Conservation (phyloP, 2,329 filamentous ascomycete genomes). For the Colletotrichum higginsianum region DNA sequence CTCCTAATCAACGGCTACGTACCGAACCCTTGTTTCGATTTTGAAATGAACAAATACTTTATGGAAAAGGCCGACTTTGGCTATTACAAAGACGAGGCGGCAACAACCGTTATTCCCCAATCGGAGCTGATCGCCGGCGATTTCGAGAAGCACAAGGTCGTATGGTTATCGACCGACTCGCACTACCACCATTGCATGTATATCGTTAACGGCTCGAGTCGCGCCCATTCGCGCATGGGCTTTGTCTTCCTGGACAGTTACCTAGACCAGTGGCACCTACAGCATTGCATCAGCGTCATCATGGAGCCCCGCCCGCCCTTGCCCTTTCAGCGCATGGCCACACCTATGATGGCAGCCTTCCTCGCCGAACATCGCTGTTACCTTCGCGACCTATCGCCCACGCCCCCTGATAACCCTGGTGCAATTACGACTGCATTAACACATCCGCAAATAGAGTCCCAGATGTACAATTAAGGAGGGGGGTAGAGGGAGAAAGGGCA, state of each 20-base stretch:
- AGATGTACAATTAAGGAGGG: not conserved
- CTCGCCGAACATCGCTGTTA: not conserved
- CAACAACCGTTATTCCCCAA: not conserved
- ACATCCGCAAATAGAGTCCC: not conserved
- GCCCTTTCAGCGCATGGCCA: not conserved
- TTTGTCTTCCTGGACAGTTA: not conserved
- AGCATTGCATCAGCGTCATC: not conserved
- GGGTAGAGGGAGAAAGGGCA: too few relatives aligned
- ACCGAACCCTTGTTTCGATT: not conserved
- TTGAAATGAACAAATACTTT: not conserved
- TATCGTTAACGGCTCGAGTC: not conserved
- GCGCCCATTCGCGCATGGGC: not conserved
- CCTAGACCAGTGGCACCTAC: not conserved
- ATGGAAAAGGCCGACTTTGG: not conserved
- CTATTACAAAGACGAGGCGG: not conserved
- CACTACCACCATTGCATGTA: not conserved
- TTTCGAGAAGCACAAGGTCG: not conserved
- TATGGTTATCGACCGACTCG: not conserved
- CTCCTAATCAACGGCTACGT: not conserved
- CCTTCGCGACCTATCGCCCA: not conserved
- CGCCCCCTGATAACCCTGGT: not conserved
- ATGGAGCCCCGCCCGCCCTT: not conserved
- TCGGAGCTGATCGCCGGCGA: not conserved
- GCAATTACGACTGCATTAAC: not conserved
- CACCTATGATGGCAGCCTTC: not conserved